phyloP scores from a whole-genome alignment of 495 filamentous ascomycete genomes.

The Rostrohypoxylon terebratum region DNA sequence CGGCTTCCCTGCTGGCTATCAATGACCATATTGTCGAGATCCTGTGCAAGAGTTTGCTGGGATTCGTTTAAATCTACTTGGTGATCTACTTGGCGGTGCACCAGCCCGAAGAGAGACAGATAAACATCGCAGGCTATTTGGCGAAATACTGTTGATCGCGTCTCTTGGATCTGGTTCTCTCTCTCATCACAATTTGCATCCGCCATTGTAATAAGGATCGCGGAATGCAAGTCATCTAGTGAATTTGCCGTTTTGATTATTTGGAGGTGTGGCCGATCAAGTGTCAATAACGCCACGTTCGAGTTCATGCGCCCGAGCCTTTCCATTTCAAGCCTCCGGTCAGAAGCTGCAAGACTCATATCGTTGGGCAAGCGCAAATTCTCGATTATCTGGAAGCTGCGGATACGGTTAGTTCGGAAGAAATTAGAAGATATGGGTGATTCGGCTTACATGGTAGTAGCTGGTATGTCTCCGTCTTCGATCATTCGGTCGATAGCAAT shows the following conservation, averaged over 20 bases:
- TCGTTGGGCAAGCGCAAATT: slow-evolving; percentile 20
- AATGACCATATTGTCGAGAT: slow-evolving; percentile 37
- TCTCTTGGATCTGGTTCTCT: slow-evolving; percentile 10
- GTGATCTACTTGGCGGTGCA: slow-evolving; percentile 33
- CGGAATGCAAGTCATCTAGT: slow-evolving; percentile 30
- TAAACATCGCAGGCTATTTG: slow-evolving; percentile 45
- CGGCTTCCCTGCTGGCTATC: slow-evolving; percentile 43
- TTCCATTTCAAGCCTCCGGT: slow-evolving; percentile 41
- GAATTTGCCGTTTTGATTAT: slow-evolving; percentile 20
- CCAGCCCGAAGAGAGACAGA: slow-evolving; percentile 41
- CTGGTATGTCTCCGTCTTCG: slow-evolving; percentile 25
- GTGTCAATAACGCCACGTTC: slow-evolving; percentile 22
- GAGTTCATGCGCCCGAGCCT: slow-evolving; percentile 31
- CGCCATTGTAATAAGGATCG: slow-evolving; percentile 18
- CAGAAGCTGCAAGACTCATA: slow-evolving; percentile 17
- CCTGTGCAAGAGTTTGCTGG: slow-evolving; percentile 17
- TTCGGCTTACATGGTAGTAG: slow-evolving; percentile 46
- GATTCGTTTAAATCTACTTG: slow-evolving; percentile 16
- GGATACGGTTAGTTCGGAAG: slow-evolving; percentile 22
- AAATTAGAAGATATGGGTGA: background rate
- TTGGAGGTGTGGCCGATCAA: slow-evolving; percentile 25
- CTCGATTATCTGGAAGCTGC: slow-evolving; percentile 42
- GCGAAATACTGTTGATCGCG: slow-evolving; percentile 14
- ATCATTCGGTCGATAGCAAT: slow-evolving; percentile 24
- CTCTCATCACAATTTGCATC: background rate